A percentile compares a stretch with the other conserved stretches of the same genome.
phyloP scores from a whole-genome alignment of 2,329 filamentous ascomycete species.

The Aspergillus felis region DNA sequence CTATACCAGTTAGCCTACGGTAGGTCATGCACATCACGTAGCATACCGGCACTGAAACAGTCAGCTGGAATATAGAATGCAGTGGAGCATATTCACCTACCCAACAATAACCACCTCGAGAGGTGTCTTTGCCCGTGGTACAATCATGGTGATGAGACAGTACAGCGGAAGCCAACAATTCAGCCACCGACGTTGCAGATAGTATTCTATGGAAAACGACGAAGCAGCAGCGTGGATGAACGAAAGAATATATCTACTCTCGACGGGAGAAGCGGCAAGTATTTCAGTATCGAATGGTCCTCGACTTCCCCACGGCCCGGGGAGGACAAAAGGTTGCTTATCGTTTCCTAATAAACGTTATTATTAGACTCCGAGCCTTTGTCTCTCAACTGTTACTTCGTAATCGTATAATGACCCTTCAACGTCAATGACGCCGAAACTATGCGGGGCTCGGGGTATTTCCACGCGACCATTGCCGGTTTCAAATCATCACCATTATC shows the following conservation, averaged over 20 bases:
- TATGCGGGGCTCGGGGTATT: no score
- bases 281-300: not conserved
- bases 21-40: not conserved
- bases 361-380: no score
- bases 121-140: conserved; percentile 23
- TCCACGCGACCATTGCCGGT: no score
- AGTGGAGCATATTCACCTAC: conserved; percentile 17
- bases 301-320: not conserved
- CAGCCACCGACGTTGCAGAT: not conserved
- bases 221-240: not conserved
- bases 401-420: no score
- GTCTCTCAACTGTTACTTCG: no score
- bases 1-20: conserved; percentile 14
- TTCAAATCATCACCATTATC: no score
- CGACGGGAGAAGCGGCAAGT: not conserved
- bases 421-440: no score
- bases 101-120: conserved; percentile 33
- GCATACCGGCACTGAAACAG: conserved; percentile 27
- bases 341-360: not conserved
- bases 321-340: not conserved
- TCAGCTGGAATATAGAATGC: conserved; percentile 4
- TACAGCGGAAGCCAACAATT: not conserved
- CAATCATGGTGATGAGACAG: conserved; percentile 13
- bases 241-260: not conserved
- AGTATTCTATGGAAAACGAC: not conserved